Base-by-base conservation (phyloP, 352 stramenopile genomes). In the Blastocystis sp. region DNA sequence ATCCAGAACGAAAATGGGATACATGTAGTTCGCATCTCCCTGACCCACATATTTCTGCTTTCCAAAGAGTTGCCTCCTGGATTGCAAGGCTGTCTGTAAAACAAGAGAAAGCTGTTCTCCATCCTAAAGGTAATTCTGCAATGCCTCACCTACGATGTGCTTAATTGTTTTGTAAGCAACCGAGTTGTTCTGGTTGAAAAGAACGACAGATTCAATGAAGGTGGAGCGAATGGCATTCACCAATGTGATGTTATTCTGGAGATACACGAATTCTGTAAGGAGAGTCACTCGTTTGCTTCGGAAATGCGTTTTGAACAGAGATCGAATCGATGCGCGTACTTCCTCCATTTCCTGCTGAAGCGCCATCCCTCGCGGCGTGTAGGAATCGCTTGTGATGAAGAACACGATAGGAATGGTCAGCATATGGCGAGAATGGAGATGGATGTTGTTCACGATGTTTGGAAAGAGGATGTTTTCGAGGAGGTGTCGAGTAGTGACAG, bases 261-360 rank as follows among this genome's bases (percentile, higher is more conserved):
- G 49, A 61, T 81, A 64, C n/a, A 81, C 40, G 0, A 81, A 63
- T 27, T 81, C 69, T 32, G 69, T 81, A 1, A 81, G 21, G 7
- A 81, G 48, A 49, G 44, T 48, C 1, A 38, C 34, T 21, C 69
- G 42, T 16, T 44, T 21, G 0, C 24, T 81, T 46, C 69, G 42
- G 40, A 81, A 64, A 14, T 81, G 51, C 14, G 69, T 65, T 42
- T 81, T 81, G 24, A 81, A 65, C 18, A 81, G 46, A 7, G 27
- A n/a, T 57, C 51, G 46, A 34, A 81, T 32, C 49, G 38, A 63
- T 21, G 63, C 42, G 11, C 63, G 61, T 11, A 64, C 42, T 51
- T 81, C 69, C 51, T 81, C 69, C 18, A 81, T 32, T n/a, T 81
- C 69, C 32, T 81, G 69, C 34, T 81, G 69, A 11, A 64, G 36